A percentile compares a stretch with the other conserved stretches of the same genome.
Evolutionary conservation across 805 yeast species (phyloP).

Genomic region (Lipomyces starkeyi): DNA sequence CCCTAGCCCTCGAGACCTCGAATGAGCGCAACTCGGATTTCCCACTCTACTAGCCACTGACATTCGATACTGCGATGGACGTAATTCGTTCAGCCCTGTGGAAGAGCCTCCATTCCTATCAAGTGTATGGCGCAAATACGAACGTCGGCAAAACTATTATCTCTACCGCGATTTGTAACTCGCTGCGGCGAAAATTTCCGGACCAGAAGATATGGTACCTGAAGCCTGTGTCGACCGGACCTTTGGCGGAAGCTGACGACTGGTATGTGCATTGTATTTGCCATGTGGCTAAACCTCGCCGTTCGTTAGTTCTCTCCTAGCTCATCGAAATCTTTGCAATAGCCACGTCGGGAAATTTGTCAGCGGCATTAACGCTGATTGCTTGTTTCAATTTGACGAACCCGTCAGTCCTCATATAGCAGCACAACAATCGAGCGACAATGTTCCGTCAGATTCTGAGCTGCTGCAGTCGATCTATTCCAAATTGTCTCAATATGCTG

Average conservation of each 20-base stretch:
- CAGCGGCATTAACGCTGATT: background rate
- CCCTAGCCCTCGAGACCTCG: background rate
- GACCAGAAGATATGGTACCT: constrained; percentile 30
- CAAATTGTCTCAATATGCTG: constrained; percentile 5
- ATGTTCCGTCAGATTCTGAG: background rate
- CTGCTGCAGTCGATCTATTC: constrained; percentile 1
- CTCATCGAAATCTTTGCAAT: background rate
- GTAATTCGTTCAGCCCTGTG: constrained; percentile 4
- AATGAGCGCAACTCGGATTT: background rate
- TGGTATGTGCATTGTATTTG: constrained; percentile 15
- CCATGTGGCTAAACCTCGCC: background rate
- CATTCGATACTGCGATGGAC: background rate
- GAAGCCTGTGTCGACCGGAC: constrained; percentile 42
- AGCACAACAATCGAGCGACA: constrained; percentile 1
- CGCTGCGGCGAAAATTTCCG: constrained; percentile 3
- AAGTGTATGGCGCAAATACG: constrained; percentile 40
- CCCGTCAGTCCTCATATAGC: constrained; percentile 9
- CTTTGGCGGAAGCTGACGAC: constrained; percentile 35
- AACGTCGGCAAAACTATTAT: constrained; percentile 42
- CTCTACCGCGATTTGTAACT: constrained; percentile 32
- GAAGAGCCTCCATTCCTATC: constrained; percentile 3
- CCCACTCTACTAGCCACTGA: too few species aligned
- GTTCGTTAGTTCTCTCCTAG: background rate
- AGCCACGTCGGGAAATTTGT: background rate
- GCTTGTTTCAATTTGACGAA: constrained; percentile 7